A percentile compares a stretch with the other conserved stretches of the same genome.
phyloP scores from a whole-genome alignment of 164 flowering plant species.

The Vitis rotundifolia region DNA sequence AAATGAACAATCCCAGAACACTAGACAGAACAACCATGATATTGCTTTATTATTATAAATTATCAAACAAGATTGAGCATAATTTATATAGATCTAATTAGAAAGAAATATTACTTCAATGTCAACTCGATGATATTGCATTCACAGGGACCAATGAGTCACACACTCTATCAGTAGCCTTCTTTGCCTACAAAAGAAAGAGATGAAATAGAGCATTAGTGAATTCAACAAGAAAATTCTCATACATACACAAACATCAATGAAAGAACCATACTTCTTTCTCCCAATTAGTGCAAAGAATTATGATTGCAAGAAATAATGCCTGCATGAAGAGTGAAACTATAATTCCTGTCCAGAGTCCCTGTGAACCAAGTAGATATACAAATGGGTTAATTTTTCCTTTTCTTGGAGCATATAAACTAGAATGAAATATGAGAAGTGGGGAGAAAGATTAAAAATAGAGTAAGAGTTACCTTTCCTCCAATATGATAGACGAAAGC shows the following conservation, averaged over 20 bases:
- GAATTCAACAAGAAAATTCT: background rate
- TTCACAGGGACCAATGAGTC: background rate
- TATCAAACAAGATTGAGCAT: too few relatives aligned
- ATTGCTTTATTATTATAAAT: too few relatives aligned
- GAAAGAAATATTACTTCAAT: background rate
- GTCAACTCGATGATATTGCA: background rate
- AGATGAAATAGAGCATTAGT: too few relatives aligned
- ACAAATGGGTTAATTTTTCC: too few relatives aligned
- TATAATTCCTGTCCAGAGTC: slow-evolving; percentile 33
- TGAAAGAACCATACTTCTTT: slow-evolving; percentile 18
- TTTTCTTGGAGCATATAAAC: background rate
- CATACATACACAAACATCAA: background rate
- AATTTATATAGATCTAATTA: too few relatives aligned
- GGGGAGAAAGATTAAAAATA: background rate
- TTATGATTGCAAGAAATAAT: slow-evolving; percentile 10
- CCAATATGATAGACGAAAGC: slow-evolving; percentile 33
- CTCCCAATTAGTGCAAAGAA: slow-evolving; percentile 27
- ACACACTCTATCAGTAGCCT: slow-evolving; percentile 20
- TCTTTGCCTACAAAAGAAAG: slow-evolving; percentile 17
- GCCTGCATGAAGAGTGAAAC: slow-evolving; percentile 27
- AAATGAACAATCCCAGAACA: too few relatives aligned
- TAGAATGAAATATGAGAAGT: background rate
- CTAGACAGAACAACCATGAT: too few relatives aligned
- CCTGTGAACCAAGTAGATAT: slow-evolving; percentile 14
- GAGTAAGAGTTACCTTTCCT: slow-evolving; percentile 30